Conservation (phyloP, 805 yeast genomes). For the Candida koratica region DNA sequence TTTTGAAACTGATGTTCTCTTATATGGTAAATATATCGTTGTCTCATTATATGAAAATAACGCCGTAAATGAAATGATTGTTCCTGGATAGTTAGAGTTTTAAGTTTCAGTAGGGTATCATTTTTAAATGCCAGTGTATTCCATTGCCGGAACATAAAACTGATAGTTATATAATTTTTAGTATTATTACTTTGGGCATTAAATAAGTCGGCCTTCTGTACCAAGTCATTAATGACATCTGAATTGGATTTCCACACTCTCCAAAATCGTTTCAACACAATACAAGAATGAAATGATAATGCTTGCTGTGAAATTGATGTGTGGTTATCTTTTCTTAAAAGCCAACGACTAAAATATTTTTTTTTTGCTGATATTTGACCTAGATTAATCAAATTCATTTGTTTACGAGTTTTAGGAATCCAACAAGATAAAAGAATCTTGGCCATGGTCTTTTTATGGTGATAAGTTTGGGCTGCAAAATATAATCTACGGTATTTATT, state of each 20-base stretch:
- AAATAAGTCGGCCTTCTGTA: background rate
- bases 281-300: background rate
- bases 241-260: background rate
- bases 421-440: slow-evolving; percentile 7
- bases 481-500: slow-evolving; percentile 3
- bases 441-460: slow-evolving; percentile 9
- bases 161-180: background rate
- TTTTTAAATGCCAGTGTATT: background rate
- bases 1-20: too few relatives aligned
- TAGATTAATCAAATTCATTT: background rate
- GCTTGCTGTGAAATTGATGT: background rate
- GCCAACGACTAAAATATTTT: background rate
- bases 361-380: background rate
- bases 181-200: background rate
- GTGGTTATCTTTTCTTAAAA: background rate
- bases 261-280: background rate
- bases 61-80: slow-evolving; percentile 13
- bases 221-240: background rate
- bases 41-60: slow-evolving; percentile 12
- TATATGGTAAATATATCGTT: too few relatives aligned
- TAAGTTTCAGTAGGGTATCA: slow-evolving; percentile 4
- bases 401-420: slow-evolving; percentile 3
- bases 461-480: slow-evolving; percentile 10
- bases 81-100: slow-evolving; percentile 14
- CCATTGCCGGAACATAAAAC: slow-evolving; percentile 6